phyloP scores from a whole-genome alignment of 805 yeast genomes.

The Teunomyces kruisii region DNA sequence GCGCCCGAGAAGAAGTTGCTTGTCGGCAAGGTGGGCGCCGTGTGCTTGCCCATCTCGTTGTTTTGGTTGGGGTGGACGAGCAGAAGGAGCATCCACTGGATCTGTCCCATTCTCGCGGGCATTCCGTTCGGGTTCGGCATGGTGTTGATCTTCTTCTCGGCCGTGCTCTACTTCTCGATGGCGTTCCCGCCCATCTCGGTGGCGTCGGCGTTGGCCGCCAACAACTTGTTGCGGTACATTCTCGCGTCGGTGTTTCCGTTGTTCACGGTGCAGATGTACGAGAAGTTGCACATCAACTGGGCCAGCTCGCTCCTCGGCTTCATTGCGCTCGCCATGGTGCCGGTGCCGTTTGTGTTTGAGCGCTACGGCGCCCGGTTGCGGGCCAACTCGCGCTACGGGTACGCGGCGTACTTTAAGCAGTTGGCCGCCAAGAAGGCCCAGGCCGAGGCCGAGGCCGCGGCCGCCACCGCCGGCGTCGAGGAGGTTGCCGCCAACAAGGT shows the following conservation, averaged over 20 bases:
- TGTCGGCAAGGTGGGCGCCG: conserved; percentile 65
- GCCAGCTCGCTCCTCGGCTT: conserved; percentile 70
- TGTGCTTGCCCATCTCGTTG: conserved; percentile 62
- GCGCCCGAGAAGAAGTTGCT: conserved; percentile 62
- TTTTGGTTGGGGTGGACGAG: conserved; percentile 87
- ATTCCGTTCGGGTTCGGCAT: conserved; percentile 76
- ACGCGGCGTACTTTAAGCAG: conserved; percentile 40
- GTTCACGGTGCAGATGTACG: conserved; percentile 82
- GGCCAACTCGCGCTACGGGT: conserved; percentile 57
- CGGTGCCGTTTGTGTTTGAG: conserved; percentile 72
- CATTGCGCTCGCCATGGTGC: conserved; percentile 66
- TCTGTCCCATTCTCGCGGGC: conserved; percentile 75
- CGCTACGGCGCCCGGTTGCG: conserved; percentile 60
- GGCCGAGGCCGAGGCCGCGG: conserved; percentile 4
- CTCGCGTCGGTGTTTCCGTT: conserved; percentile 81
- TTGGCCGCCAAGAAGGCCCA: conserved; percentile 21
- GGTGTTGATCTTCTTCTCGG: conserved; percentile 67
- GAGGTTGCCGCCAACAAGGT: conserved; percentile 8
- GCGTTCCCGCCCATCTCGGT: conserved; percentile 72
- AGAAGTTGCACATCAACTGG: conserved; percentile 71
- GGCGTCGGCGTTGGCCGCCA: conserved; percentile 90
- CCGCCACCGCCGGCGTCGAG: neutral
- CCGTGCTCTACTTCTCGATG: conserved; percentile 66
- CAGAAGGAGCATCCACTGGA: conserved; percentile 63
- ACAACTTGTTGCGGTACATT: conserved; percentile 72